A percentile compares a stretch with the other conserved stretches of the same genome.
Conservation (phyloP, 441 rosid species). For the Gossypium gossypioides region DNA sequence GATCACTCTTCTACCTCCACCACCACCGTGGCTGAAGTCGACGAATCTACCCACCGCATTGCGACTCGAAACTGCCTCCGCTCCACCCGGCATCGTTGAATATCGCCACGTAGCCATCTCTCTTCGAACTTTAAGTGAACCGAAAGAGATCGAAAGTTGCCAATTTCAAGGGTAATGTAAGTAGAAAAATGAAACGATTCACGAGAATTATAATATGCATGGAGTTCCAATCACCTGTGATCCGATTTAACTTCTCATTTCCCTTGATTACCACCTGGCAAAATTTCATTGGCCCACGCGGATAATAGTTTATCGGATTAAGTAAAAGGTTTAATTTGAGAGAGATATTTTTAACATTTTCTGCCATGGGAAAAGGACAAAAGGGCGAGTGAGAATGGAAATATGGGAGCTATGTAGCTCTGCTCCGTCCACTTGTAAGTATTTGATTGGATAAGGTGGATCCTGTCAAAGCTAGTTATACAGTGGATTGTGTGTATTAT, state of each 20-base stretch:
- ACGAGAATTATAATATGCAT: neutral
- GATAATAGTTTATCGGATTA: neutral
- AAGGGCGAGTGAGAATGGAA: neutral
- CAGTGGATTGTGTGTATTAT: neutral
- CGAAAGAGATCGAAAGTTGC: neutral
- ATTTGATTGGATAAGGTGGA: neutral
- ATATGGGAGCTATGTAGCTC: neutral
- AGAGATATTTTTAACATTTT: neutral
- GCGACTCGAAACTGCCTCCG: constrained; percentile 21
- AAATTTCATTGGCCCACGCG: neutral
- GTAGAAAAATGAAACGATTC: neutral
- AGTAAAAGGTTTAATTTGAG: neutral
- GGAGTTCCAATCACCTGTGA: neutral
- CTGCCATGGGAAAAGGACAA: neutral
- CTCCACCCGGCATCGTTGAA: constrained; percentile 22
- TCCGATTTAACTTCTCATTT: neutral
- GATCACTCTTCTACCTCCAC: neutral
- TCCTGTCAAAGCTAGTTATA: neutral
- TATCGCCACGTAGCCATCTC: constrained; percentile 33
- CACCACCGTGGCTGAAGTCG: constrained; percentile 16
- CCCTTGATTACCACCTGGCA: neutral
- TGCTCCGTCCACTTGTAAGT: constrained; percentile 7
- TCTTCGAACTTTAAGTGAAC: neutral
- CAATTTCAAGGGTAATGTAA: neutral
- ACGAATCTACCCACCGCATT: constrained; percentile 31